Evolutionary conservation across 441 rosid genomes (phyloP).

Genomic region (Lagerstroemia fauriei): DNA sequence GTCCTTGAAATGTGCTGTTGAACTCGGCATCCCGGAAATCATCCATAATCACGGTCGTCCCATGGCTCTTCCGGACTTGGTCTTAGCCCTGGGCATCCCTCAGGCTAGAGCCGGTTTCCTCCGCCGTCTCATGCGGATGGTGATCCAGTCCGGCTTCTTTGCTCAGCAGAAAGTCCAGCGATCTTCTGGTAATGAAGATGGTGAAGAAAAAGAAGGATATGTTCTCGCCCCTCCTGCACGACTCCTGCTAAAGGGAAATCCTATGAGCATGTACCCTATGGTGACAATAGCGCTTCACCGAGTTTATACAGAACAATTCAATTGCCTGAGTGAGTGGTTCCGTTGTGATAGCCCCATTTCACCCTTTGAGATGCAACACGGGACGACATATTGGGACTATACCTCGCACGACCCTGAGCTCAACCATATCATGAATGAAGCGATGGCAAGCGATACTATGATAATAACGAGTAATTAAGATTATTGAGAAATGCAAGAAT

Average conservation of each 20-base stretch:
- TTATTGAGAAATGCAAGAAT: constrained; percentile 16
- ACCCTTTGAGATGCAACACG: constrained; percentile 22
- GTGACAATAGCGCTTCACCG: constrained; percentile 12
- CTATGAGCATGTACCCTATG: constrained; percentile 8
- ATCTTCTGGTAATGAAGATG: background rate
- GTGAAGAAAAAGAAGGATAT: constrained; percentile 19
- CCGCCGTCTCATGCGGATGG: constrained; percentile 36
- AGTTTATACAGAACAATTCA: constrained; percentile 3
- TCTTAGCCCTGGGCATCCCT: constrained; percentile 6
- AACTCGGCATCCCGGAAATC: constrained; percentile 26
- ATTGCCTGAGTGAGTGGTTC: constrained; percentile 36
- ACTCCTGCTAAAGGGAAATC: constrained; percentile 25
- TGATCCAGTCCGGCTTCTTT: constrained; percentile 39
- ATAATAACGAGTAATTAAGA: background rate
- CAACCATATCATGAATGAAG: constrained; percentile 19
- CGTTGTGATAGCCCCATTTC: constrained; percentile 15
- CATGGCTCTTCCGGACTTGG: background rate
- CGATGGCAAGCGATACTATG: constrained; percentile 32
- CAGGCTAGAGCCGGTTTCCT: constrained; percentile 21
- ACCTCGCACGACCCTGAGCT: constrained; percentile 3
- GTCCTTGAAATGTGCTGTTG: constrained; percentile 30
- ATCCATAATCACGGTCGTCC: constrained; percentile 22
- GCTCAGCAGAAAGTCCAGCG: background rate
- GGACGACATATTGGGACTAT: constrained; percentile 16
- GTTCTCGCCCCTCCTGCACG: constrained; percentile 25